phyloP scores from a whole-genome alignment of 306 rosid genomes.

The Cucurbita pepo region DNA sequence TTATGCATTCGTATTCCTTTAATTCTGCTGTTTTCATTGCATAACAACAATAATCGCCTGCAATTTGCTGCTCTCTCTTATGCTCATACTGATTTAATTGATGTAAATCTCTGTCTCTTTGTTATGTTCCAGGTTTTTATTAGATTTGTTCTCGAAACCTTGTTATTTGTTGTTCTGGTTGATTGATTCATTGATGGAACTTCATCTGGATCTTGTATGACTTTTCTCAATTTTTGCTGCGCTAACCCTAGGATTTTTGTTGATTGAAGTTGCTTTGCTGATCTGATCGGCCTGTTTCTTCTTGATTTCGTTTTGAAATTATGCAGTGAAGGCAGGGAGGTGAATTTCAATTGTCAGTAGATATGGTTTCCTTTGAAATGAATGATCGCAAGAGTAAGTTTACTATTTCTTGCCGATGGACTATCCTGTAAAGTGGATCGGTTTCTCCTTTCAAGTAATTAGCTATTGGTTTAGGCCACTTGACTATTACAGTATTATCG shows the following conservation, averaged over 20 bases:
- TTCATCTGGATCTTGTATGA: conserved; percentile 5
- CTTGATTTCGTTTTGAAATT: not conserved
- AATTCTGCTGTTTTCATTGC: not conserved
- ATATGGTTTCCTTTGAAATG: conserved; percentile 93
- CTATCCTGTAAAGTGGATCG: not conserved
- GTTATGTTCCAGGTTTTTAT: not conserved
- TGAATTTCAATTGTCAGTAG: conserved; percentile 15
- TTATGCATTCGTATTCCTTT: not conserved
- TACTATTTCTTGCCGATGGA: not conserved
- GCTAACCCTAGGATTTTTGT: conserved; percentile 3
- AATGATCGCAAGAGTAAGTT: conserved; percentile 90
- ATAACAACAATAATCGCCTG: not conserved
- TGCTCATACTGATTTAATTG: not conserved
- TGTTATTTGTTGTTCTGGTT: not conserved
- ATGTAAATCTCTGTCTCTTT: not conserved
- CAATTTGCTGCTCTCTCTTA: not conserved
- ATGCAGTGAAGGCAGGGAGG: conserved; percentile 27
- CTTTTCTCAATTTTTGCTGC: not conserved
- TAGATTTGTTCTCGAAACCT: not conserved
- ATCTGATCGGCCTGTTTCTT: not conserved
- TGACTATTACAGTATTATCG: not conserved
- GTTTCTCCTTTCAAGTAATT: not conserved
- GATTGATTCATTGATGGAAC: not conserved
- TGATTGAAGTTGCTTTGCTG: not conserved
- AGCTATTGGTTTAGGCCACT: not conserved